Base-by-base conservation (phyloP, 176 grass and related monocot species). In the Musa beccarii region DNA sequence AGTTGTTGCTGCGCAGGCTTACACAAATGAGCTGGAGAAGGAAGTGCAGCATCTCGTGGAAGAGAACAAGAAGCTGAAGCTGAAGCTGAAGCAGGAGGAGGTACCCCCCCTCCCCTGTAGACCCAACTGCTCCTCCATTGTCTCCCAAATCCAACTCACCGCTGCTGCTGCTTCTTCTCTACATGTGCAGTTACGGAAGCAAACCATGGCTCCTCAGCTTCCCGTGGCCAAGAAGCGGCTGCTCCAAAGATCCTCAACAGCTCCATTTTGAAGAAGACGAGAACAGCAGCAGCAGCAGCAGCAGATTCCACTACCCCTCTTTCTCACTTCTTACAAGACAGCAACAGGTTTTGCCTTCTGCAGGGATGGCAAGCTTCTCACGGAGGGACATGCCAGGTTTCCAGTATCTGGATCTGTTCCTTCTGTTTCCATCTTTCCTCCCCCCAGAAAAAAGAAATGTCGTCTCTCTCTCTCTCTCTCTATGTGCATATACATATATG, bases 41-140 rank as follows among this genome's bases (percentile, higher is more conserved):
- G 85, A 87, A 69, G 82, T 90, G 51, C 14, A 74, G 59, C 54
- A 26, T 14, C 79, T 90, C n/a, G 66, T 81, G 72, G 4, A 87
- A 71, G 82, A 82, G 74, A 90, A 84, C 79, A 10, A 77, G 13
- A 76, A 72, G 72, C 84, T 90, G 50, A 84, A 68, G 72, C 84
- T 90, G 50, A 84, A 80, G 66, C 22, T 2, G 52, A 76, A 84
- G 72, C 76, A 84, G 74, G 67, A 84, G 17, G 71, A 90, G 88
- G 88, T 89, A 3, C 21, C 2, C 0, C 22, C 21, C 2, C 0
- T 0, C 21, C 2, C 34, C 4, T 43, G 34, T 43, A 5, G 0
- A 43, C 34, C 0, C 4, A 43, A 43, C 34, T 6, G 34, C 34
- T 43, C 3, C 3, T 43, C 34, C 34, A 43, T 43, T 43, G 34